Conservation (phyloP, 192 early-diverging fungal species). For the Umbelopsis vinacea region DNA sequence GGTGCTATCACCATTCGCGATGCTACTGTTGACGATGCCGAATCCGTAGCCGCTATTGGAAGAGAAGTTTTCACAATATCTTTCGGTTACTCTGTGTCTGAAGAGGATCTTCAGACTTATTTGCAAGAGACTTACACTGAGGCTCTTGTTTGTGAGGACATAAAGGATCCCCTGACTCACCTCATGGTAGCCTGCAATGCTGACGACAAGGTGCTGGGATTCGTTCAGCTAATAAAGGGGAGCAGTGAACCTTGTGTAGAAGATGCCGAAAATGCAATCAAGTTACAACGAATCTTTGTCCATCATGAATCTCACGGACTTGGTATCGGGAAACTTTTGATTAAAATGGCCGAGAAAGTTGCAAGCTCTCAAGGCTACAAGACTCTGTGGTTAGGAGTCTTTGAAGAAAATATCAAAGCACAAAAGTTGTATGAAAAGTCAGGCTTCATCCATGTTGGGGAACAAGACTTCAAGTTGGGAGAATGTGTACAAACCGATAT, state of each 20-base stretch:
- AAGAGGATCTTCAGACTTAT: not conserved
- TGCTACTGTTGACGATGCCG: constrained; percentile 2
- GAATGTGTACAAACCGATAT: constrained; percentile 30
- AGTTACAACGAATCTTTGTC: constrained; percentile 13
- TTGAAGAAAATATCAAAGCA: constrained; percentile 30
- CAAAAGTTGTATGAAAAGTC: constrained; percentile 32
- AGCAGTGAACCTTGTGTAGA: constrained; percentile 22
- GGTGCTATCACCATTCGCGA: not conserved
- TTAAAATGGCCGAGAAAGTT: constrained; percentile 6
- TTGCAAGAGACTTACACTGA: not conserved
- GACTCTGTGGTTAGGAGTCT: constrained; percentile 33
- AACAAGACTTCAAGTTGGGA: constrained; percentile 29
- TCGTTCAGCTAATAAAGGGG: constrained; percentile 12
- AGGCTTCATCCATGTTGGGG: constrained; percentile 29
- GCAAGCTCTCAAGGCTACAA: not conserved
- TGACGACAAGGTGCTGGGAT: constrained; percentile 4
- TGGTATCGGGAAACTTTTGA: constrained; percentile 8
- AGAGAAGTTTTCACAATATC: not conserved
- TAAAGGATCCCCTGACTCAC: not conserved
- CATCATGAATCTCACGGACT: constrained; percentile 15
- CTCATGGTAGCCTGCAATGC: constrained; percentile 11
- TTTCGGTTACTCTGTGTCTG: constrained; percentile 1
- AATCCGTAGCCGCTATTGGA: not conserved
- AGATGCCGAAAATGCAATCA: not conserved
- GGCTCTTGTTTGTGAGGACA: not conserved